Conservation (phyloP, 31 red algal species). For the Asparagopsis taxiformis region DNA sequence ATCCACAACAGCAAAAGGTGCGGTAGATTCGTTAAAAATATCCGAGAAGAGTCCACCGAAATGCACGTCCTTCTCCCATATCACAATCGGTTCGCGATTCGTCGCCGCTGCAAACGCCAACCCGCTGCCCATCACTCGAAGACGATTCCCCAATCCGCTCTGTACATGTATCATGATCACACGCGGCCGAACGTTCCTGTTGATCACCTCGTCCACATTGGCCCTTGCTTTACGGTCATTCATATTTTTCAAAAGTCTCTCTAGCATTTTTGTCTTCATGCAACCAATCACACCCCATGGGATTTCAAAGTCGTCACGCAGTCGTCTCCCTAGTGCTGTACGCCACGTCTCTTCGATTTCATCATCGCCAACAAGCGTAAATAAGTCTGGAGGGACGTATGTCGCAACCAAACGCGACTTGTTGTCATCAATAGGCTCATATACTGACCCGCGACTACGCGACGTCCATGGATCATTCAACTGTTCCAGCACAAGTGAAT, state of each 20-base stretch:
- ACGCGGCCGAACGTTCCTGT: slow-evolving; percentile 18
- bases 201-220: slow-evolving; percentile 33
- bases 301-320: slow-evolving; percentile 59
- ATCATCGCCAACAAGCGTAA: slow-evolving; percentile 9
- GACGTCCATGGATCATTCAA: slow-evolving; percentile 33
- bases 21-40: slow-evolving; percentile 57
- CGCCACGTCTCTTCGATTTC: slow-evolving; percentile 20
- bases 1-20: slow-evolving; percentile 39
- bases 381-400: slow-evolving; percentile 31
- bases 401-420: slow-evolving; percentile 1
- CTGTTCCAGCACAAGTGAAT: slow-evolving; percentile 55
- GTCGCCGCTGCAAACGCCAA: slow-evolving; percentile 65
- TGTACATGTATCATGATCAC: slow-evolving; percentile 70
- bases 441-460: slow-evolving; percentile 12
- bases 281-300: slow-evolving; percentile 54
- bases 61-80: slow-evolving; percentile 87
- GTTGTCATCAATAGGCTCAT: slow-evolving; percentile 1
- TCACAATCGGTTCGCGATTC: slow-evolving; percentile 44
- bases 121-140: slow-evolving; percentile 64
- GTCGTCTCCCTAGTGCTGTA: slow-evolving; percentile 36
- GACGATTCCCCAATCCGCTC: slow-evolving; percentile 83
- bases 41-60: slow-evolving; percentile 47
- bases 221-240: slow-evolving; percentile 20
- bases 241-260: slow-evolving; percentile 41
- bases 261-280: slow-evolving; percentile 18